Conservation (phyloP, 306 rosid species). For the Glycine latifolia region DNA sequence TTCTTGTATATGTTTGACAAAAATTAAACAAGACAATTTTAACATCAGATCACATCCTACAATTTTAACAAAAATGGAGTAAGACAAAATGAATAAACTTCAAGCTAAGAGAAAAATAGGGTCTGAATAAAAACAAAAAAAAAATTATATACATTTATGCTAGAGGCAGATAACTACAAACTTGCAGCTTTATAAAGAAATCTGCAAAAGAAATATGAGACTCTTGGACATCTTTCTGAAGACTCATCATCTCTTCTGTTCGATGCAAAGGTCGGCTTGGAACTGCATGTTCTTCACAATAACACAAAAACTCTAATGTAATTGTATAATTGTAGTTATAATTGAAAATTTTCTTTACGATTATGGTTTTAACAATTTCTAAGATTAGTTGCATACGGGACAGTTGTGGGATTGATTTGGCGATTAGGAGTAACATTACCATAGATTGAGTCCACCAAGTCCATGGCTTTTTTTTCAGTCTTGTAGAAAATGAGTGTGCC, state of each 20-base stretch:
- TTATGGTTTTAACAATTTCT: background rate
- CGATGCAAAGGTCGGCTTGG: slow-evolving; percentile 62
- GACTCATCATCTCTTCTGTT: slow-evolving; percentile 67
- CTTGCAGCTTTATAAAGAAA: slow-evolving; percentile 69
- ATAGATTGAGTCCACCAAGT: too few species aligned
- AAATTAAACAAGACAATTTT: background rate
- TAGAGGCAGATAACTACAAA: background rate
- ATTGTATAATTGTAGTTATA: background rate
- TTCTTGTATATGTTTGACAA: too few species aligned
- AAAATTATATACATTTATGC: slow-evolving; percentile 46
- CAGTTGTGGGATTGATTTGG: background rate
- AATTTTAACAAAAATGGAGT: slow-evolving; percentile 29
- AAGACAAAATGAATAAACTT: slow-evolving; percentile 29
- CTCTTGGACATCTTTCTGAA: slow-evolving; percentile 69
- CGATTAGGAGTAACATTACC: background rate
- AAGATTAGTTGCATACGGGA: background rate
- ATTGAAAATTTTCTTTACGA: background rate
- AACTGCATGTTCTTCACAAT: slow-evolving; percentile 86
- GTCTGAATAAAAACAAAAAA: slow-evolving; percentile 24
- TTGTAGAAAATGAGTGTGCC: too few species aligned
- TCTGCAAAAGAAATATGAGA: slow-evolving; percentile 68
- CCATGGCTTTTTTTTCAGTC: too few species aligned
- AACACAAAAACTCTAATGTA: slow-evolving; percentile 84
- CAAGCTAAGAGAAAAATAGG: slow-evolving; percentile 24
- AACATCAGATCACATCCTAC: slow-evolving; percentile 71